Evolutionary conservation across 2,329 filamentous ascomycete genomes (phyloP), one percentile per base, ranked within the genome.

Genomic region (Colletotrichum paranaense): DNA sequence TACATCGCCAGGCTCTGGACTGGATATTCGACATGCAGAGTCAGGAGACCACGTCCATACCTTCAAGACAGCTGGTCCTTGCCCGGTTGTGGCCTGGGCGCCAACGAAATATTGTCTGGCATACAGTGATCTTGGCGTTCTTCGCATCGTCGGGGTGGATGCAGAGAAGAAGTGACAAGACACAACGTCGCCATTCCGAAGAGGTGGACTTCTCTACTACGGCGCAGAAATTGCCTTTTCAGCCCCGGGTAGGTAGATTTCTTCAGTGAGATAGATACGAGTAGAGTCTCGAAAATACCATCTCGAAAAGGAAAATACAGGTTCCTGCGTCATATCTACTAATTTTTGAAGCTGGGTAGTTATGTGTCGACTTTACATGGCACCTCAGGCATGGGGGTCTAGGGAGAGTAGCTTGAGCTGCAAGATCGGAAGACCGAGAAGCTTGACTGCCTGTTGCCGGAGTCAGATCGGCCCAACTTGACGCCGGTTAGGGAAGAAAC

Each of bases 31-130:
- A 24, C 93, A 95, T 79, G 89, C 91, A 1, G 93, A 95, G 80
- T 92, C 91, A 4, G 93, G 93, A 26, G 93, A 95, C 57, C 88
- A 90, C 75, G 88, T 95, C 16, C 89, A 94, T 79, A 93, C 88
- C 2, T 88, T 95, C 76, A 94, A 94, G 81, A 92, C 93, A 11
- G 85, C 86, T 1, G 88, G 90, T 26, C 84, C 92, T 14, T 91
- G 89, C 67, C 89, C 91, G 1, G 88, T 93, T 12, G 92, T 95
- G 8, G 89, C 92, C 3, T 95, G 93, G 93, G 93, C 94, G 75
- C 94, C 94, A 2, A 92, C 89, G 55, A 87, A 91, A 69, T 95
- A 95, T 80, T 91, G 89, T 76, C 82, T 96, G 72, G 94, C 93
- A 2, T 95, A 94, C 80, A 90, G 90, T 65, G 93, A 95, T 78